phyloP scores from a whole-genome alignment of 345 rosid species.

The Citrus hindsii region DNA sequence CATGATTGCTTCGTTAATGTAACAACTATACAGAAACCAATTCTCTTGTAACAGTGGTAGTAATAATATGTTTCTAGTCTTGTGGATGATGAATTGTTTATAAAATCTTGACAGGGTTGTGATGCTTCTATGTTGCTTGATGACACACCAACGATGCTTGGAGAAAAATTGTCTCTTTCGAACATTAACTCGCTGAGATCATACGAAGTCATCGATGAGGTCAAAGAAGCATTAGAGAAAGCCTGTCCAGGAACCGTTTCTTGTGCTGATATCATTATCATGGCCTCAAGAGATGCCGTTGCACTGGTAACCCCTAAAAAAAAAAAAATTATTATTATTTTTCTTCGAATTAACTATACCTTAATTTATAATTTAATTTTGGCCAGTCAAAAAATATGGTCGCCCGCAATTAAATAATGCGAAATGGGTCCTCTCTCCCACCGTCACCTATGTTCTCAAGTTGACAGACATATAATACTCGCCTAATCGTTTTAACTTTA shows the following conservation, averaged over 20 bases:
- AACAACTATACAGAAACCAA: background rate
- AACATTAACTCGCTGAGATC: constrained; percentile 84
- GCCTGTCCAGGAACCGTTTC: constrained; percentile 79
- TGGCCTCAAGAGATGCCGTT: constrained; percentile 92
- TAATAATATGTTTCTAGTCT: too few species aligned
- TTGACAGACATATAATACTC: background rate
- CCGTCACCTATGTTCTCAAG: background rate
- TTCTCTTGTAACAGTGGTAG: too few species aligned
- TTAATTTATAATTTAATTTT: background rate
- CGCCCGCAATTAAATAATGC: constrained; percentile 22
- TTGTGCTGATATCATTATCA: constrained; percentile 84
- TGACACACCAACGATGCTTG: constrained; percentile 72
- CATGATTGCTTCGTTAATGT: constrained; percentile 97
- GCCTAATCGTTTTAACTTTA: background rate
- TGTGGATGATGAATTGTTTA: too few species aligned
- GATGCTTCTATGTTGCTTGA: constrained; percentile 84
- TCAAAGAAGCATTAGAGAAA: constrained; percentile 68
- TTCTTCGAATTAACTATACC: too few species aligned
- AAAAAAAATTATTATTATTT: too few species aligned
- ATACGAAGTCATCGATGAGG: constrained; percentile 66
- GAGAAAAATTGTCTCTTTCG: constrained; percentile 77
- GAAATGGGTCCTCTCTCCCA: constrained; percentile 18
- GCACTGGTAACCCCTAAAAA: constrained; percentile 48
- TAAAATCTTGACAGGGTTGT: constrained; percentile 51
- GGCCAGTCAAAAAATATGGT: background rate